Conservation (phyloP, 768 basidiomycete species). For the Rhodotorula babjevae region DNA sequence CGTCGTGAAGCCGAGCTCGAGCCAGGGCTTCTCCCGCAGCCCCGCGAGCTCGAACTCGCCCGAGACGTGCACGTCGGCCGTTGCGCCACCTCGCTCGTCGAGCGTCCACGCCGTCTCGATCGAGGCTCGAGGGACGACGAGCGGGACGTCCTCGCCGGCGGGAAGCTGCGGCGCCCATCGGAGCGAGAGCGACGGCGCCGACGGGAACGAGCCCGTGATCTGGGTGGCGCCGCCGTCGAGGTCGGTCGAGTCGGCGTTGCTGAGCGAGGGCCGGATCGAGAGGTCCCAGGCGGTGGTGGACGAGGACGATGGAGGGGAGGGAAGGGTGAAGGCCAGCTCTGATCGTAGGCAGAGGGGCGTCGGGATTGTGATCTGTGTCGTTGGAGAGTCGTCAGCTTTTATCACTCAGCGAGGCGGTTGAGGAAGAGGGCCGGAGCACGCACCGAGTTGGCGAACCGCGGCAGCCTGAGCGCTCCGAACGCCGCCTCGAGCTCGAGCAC, state of each 20-base stretch:
- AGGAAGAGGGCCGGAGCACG: background rate
- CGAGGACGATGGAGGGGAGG: background rate
- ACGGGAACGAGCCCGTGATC: constrained; percentile 25
- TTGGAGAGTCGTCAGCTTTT: background rate
- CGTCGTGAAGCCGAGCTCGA: constrained; percentile 14
- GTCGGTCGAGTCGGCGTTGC: background rate
- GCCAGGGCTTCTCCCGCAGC: constrained; percentile 23
- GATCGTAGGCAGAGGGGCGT: constrained; percentile 21
- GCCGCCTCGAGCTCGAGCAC: constrained; percentile 6
- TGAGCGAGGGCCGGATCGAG: constrained; percentile 18
- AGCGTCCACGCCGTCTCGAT: constrained; percentile 6
- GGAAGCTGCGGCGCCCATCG: constrained; percentile 15
- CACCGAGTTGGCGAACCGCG: constrained; percentile 24
- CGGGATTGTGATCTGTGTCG: constrained; percentile 21
- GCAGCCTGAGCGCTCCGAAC: constrained; percentile 12
- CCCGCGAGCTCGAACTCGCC: constrained; percentile 10
- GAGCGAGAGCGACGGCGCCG: background rate
- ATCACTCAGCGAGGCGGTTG: too few species aligned
- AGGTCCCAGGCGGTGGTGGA: constrained; percentile 22
- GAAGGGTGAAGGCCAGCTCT: constrained; percentile 16
- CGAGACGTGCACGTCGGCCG: background rate
- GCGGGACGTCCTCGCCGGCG: background rate
- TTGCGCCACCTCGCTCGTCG: background rate
- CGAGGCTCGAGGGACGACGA: background rate
- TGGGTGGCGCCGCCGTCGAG: background rate